Conservation (phyloP, 257 asterid genomes). For the Fraxinus quadrangulata region DNA sequence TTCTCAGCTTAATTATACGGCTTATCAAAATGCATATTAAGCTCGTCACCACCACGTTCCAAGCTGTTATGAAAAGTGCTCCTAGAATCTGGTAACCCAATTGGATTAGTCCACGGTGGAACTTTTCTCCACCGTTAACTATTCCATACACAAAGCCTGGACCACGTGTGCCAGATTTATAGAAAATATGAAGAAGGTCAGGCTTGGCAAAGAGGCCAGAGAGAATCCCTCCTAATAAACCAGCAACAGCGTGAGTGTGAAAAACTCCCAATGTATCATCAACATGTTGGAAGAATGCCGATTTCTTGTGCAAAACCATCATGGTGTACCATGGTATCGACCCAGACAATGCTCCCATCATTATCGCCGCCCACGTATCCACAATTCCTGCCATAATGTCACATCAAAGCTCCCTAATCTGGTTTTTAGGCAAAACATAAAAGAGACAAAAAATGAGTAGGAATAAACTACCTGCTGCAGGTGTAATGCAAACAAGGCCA, state of each 20-base stretch:
- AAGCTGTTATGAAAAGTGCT: constrained; percentile 44
- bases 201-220: constrained; percentile 72
- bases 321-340: constrained; percentile 76
- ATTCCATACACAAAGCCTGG: constrained; percentile 57
- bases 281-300: constrained; percentile 56
- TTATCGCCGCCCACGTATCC: constrained; percentile 68
- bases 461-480: constrained; percentile 54
- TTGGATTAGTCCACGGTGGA: constrained; percentile 39
- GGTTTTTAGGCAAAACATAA: background rate
- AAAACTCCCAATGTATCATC: constrained; percentile 75
- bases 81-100: constrained; percentile 50
- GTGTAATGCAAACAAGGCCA: constrained; percentile 84
- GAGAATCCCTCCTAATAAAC: constrained; percentile 61
- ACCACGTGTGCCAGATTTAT: background rate
- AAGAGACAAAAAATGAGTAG: background rate
- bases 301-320: constrained; percentile 80
- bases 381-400: constrained; percentile 49
- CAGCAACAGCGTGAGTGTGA: constrained; percentile 73
- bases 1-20: constrained; percentile 38
- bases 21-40: constrained; percentile 51
- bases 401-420: too few relatives aligned
- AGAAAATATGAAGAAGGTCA: constrained; percentile 35
- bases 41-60: constrained; percentile 57
- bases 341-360: constrained; percentile 74
- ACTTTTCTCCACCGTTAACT: constrained; percentile 21